phyloP scores from a whole-genome alignment of 306 rosid genomes.

The Pterocarpus santalinus region DNA sequence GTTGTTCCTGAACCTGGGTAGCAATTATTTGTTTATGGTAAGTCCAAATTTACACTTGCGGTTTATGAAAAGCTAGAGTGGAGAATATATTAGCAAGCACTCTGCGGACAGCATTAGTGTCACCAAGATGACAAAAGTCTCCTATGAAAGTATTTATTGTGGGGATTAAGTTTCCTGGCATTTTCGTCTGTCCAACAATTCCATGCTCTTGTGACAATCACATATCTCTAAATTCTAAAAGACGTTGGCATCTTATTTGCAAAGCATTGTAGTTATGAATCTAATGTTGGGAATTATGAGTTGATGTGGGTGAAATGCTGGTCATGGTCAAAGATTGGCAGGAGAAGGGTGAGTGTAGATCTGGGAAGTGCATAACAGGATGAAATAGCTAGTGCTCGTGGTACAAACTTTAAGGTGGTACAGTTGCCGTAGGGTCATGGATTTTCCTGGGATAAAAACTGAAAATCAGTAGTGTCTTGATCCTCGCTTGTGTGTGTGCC shows the following conservation, averaged over 20 bases:
- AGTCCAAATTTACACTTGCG: neutral
- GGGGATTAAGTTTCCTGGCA: neutral
- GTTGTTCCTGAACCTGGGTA: no score
- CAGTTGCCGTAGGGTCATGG: neutral
- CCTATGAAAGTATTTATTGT: neutral
- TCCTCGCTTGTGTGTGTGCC: constrained; percentile 11
- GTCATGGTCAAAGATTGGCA: neutral
- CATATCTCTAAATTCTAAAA: neutral
- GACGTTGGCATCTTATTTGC: neutral
- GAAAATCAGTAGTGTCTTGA: neutral
- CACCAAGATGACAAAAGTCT: neutral
- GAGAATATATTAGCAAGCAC: neutral
- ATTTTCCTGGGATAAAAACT: neutral
- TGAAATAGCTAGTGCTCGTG: constrained; percentile 34
- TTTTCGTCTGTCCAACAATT: constrained; percentile 4
- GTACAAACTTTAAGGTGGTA: constrained; percentile 1
- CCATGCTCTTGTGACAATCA: neutral
- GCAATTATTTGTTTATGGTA: neutral
- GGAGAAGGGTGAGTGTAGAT: no score
- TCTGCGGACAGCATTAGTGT: neutral
- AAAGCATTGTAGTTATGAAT: neutral
- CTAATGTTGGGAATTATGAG: neutral
- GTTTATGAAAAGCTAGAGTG: neutral
- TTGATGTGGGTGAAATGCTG: neutral
- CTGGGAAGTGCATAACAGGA: neutral